Evolutionary conservation across 257 asterid species (phyloP).

Genomic region (Przewalskia tangutica): DNA sequence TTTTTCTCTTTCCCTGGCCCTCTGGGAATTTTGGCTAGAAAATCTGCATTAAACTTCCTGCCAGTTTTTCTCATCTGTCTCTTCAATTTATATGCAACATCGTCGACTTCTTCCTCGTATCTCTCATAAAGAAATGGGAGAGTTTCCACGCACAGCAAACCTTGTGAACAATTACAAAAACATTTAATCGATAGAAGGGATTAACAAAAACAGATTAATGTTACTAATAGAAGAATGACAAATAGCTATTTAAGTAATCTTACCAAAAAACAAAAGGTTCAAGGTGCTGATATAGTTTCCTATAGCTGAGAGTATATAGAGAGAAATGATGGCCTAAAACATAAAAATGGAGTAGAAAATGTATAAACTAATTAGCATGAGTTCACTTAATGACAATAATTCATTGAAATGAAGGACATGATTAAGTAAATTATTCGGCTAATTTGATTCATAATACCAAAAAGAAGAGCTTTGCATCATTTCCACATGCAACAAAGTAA

Average conservation of each 20-base stretch:
- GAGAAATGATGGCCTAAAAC: slow-evolving; percentile 33
- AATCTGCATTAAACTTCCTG: slow-evolving; percentile 26
- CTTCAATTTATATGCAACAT: slow-evolving; percentile 23
- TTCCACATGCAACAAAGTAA: slow-evolving; percentile 36
- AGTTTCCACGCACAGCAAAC: slow-evolving; percentile 38
- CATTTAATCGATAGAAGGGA: neutral
- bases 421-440: neutral
- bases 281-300: slow-evolving; percentile 42
- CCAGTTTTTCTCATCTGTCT: slow-evolving; percentile 16
- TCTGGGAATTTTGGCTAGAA: slow-evolving; percentile 34
- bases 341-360: neutral
- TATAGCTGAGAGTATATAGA: slow-evolving; percentile 33
- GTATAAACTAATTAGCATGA: neutral
- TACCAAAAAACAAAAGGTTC: slow-evolving; percentile 56
- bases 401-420: neutral
- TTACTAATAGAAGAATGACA: neutral
- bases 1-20: slow-evolving; percentile 25
- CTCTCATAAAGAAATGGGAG: slow-evolving; percentile 39
- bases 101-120: slow-evolving; percentile 44
- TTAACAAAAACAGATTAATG: neutral
- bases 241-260: neutral
- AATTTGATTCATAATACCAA: slow-evolving; percentile 19
- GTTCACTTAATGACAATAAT: neutral
- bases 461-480: slow-evolving; percentile 36
- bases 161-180: slow-evolving; percentile 14